Conservation (phyloP, 2,329 filamentous ascomycete species). For the Tolypocladium nubicola region DNA sequence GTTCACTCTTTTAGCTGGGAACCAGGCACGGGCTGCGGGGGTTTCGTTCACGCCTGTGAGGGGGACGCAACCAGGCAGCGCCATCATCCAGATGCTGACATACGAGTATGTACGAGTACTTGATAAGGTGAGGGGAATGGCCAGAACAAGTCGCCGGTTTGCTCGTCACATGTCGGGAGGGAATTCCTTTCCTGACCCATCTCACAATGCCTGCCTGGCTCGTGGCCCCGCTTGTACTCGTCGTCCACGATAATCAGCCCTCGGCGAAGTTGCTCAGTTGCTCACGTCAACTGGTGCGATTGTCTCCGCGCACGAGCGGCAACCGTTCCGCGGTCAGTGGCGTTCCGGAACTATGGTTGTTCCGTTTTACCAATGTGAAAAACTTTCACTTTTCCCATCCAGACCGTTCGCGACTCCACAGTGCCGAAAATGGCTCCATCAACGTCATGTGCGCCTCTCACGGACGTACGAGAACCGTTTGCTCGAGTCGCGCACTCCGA, state of each 20-base stretch:
- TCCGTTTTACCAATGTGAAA: not conserved
- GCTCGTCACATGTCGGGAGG: too few relatives aligned
- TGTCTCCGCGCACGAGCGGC: not conserved
- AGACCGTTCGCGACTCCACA: not conserved
- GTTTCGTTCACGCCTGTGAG: too few relatives aligned
- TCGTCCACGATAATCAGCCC: not conserved
- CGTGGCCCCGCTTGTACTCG: too few relatives aligned
- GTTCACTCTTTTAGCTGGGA: too few relatives aligned
- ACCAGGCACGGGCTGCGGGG: too few relatives aligned
- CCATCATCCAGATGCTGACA: too few relatives aligned
- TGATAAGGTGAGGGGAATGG: too few relatives aligned
- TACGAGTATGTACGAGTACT: too few relatives aligned
- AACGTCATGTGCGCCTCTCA: not conserved
- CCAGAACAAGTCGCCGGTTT: too few relatives aligned
- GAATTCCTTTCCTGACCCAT: too few relatives aligned
- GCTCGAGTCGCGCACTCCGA: not conserved
- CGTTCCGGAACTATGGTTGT: not conserved
- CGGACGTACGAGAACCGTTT: not conserved
- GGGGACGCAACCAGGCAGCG: too few relatives aligned
- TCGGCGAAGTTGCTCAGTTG: not conserved
- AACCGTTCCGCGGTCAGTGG: not conserved
- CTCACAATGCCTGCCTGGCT: too few relatives aligned
- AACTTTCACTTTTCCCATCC: not conserved
- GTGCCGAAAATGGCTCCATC: not conserved
- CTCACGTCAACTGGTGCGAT: not conserved